A percentile compares a stretch with the other conserved stretches of the same genome.
phyloP scores from a whole-genome alignment of 2,329 filamentous ascomycete genomes.

The Colletotrichum liriopes region DNA sequence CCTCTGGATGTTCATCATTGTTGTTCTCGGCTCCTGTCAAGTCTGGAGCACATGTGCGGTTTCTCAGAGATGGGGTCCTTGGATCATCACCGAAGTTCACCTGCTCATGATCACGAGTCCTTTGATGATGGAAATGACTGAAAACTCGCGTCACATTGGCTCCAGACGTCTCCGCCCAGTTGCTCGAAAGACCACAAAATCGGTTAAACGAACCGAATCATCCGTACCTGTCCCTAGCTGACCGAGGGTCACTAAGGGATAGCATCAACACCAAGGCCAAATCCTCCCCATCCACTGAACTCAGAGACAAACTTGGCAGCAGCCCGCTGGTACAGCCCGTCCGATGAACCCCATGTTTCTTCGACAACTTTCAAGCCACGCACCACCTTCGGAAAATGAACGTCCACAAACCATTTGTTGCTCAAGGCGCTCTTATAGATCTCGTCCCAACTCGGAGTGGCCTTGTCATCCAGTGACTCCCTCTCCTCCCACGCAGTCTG shows the following conservation, averaged over 20 bases:
- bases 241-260: neutral
- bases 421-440: neutral
- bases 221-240: neutral
- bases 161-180: too few species aligned
- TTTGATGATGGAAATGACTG: neutral
- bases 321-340: neutral
- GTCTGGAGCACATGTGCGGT: neutral
- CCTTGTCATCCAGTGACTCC: neutral
- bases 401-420: neutral
- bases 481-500: neutral
- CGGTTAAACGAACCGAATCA: neutral
- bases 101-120: neutral
- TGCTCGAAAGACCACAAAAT: too few species aligned
- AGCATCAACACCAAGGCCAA: neutral
- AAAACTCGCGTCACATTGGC: neutral
- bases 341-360: neutral
- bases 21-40: neutral
- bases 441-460: neutral
- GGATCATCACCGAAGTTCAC: neutral
- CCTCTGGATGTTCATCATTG: too few species aligned
- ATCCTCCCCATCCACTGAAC: constrained; percentile 5
- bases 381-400: constrained; percentile 2
- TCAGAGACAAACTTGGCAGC: neutral
- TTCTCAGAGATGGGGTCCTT: neutral
- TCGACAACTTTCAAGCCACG: neutral